Evolutionary conservation across 305 asterid species (phyloP).

Genomic region (Salvia sclarea): DNA sequence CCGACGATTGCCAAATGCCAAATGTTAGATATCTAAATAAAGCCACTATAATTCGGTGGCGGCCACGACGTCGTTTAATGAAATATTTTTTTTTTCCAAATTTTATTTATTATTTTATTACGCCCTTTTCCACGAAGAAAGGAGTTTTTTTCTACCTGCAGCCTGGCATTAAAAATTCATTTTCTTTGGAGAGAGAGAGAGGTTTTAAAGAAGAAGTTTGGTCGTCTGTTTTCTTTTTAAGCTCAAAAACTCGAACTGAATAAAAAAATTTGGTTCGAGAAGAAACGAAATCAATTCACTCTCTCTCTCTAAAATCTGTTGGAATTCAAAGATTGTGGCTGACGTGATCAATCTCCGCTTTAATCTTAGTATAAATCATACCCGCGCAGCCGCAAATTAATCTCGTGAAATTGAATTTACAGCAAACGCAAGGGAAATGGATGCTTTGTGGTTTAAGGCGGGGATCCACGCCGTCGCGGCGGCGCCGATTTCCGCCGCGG

Average conservation of each 20-base stretch:
- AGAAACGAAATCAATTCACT: background rate
- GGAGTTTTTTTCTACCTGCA: constrained; percentile 11
- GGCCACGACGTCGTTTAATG: constrained; percentile 32
- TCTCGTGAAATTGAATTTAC: too few relatives aligned
- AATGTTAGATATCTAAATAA: background rate
- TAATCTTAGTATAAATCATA: background rate
- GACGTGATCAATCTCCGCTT: constrained; percentile 33
- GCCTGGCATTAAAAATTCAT: constrained; percentile 14
- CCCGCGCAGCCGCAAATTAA: too few relatives aligned
- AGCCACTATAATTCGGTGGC: background rate
- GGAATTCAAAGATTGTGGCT: constrained; percentile 39
- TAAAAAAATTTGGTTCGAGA: background rate
- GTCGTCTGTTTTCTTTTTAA: constrained; percentile 23
- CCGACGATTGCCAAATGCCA: background rate
- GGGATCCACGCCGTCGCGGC: constrained; percentile 61
- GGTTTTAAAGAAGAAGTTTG: constrained; percentile 30
- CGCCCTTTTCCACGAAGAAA: constrained; percentile 31
- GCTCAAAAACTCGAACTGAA: background rate
- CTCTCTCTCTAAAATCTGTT: constrained; percentile 1
- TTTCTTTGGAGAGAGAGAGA: background rate
- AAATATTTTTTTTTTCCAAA: background rate
- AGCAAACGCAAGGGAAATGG: constrained; percentile 42
- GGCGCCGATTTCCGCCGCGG: constrained; percentile 49
- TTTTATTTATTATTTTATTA: background rate
- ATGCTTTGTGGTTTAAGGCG: constrained; percentile 65